A percentile compares a stretch with the other conserved stretches of the same genome.
phyloP scores from a whole-genome alignment of 495 filamentous ascomycete genomes.

The Penicillium cataractarum region DNA sequence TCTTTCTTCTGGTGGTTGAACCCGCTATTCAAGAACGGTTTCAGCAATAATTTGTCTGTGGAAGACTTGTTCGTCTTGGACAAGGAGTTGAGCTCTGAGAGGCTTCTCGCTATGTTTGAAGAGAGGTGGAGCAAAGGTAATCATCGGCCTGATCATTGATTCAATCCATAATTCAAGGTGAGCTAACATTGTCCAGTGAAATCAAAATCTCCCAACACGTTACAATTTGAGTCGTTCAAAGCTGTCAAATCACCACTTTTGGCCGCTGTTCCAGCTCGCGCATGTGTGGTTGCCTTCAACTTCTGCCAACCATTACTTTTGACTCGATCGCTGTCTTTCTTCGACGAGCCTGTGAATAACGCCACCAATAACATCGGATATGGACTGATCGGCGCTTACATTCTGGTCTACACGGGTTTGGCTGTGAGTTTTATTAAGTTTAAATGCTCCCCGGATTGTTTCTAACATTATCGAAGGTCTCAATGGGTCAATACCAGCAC shows the following conservation, averaged over 20 bases:
- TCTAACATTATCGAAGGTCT: conserved; percentile 28
- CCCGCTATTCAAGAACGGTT: conserved; percentile 54
- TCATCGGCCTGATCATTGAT: neutral
- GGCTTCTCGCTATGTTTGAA: conserved; percentile 41
- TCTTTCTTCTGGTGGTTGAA: conserved; percentile 64
- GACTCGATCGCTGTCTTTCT: conserved; percentile 52
- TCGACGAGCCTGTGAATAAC: conserved; percentile 42
- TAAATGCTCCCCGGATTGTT: conserved; percentile 26
- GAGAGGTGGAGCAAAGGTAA: conserved; percentile 36
- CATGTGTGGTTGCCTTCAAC: conserved; percentile 59
- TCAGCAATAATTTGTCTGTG: conserved; percentile 43
- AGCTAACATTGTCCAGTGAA: conserved; percentile 32
- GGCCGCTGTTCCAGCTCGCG: conserved; percentile 54
- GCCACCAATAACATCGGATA: conserved; percentile 57
- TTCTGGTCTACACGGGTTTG: conserved; percentile 63
- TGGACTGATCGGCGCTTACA: conserved; percentile 67
- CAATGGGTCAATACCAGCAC: conserved; percentile 57
- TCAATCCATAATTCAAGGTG: neutral
- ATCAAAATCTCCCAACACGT: conserved; percentile 38
- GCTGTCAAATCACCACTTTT: conserved; percentile 52
- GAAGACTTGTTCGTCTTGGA: conserved; percentile 53
- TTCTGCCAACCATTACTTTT: conserved; percentile 69
- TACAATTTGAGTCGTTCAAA: conserved; percentile 51
- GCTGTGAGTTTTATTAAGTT: conserved; percentile 54
- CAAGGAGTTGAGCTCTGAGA: conserved; percentile 45